Percentiles rank a stretch among this genome's conserved stretches.
Evolutionary conservation across 2,329 filamentous ascomycete genomes (phyloP).

Genomic region (Penicillium italicum): DNA sequence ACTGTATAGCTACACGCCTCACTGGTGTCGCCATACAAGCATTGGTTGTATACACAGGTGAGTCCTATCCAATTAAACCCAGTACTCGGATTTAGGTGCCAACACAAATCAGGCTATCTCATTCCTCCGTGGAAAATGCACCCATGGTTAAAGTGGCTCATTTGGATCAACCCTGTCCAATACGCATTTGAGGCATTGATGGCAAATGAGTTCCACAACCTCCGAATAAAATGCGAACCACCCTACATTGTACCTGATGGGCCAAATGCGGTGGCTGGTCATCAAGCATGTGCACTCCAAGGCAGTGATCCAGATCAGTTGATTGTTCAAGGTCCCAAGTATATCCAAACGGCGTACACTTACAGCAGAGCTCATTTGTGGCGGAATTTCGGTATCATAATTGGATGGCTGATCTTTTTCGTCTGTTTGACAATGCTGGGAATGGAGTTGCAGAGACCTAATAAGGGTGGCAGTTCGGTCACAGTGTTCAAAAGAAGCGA

Average conservation of each 20-base stretch:
- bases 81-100: neutral
- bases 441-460: constrained; percentile 73
- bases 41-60: constrained; percentile 56
- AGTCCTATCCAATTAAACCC: neutral
- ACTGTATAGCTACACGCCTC: constrained; percentile 44
- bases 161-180: constrained; percentile 64
- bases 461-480: constrained; percentile 74
- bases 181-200: constrained; percentile 68
- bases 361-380: constrained; percentile 59
- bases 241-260: constrained; percentile 56
- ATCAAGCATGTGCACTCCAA: constrained; percentile 59
- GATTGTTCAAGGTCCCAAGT: constrained; percentile 53
- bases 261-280: constrained; percentile 44
- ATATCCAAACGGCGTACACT: constrained; percentile 53
- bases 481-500: constrained; percentile 71
- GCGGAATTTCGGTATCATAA: constrained; percentile 76
- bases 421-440: constrained; percentile 70
- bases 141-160: constrained; percentile 61
- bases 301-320: constrained; percentile 54
- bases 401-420: constrained; percentile 72
- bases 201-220: constrained; percentile 65
- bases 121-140: constrained; percentile 61
- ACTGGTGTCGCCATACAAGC: constrained; percentile 49
- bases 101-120: constrained; percentile 52
- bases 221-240: constrained; percentile 53